Conservation (phyloP, 441 rosid genomes). For the Isatis lusitanica region DNA sequence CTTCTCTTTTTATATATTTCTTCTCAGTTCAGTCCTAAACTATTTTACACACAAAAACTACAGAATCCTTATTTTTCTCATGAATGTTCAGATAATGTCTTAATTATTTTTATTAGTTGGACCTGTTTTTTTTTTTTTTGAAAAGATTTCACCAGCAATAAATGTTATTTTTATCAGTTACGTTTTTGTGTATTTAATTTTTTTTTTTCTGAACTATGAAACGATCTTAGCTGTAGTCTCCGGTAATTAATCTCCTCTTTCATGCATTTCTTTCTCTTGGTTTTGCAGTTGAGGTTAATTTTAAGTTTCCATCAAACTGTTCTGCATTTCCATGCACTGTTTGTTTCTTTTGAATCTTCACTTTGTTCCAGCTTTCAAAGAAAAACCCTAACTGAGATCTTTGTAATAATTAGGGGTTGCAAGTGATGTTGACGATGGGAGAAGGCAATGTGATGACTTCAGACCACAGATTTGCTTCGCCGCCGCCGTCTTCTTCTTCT, state of each 20-base stretch:
- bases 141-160: constrained; percentile 24
- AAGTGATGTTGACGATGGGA: constrained; percentile 47
- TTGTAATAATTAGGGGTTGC: not conserved
- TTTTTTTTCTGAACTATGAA: constrained; percentile 20
- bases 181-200: constrained; percentile 31
- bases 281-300: constrained; percentile 14
- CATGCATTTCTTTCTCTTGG: constrained; percentile 21
- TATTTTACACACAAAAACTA: not conserved
- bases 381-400: constrained; percentile 22
- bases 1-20: not conserved
- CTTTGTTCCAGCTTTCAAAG: constrained; percentile 3
- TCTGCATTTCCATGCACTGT: constrained; percentile 32
- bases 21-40: not conserved
- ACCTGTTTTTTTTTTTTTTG: constrained; percentile 11
- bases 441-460: constrained; percentile 60
- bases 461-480: constrained; percentile 36
- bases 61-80: constrained; percentile 20
- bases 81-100: constrained; percentile 34
- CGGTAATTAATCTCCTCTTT: constrained; percentile 22
- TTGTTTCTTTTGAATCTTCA: constrained; percentile 8
- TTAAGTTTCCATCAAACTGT: not conserved
- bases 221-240: constrained; percentile 34
- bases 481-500: constrained; percentile 39
- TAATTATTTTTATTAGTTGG: constrained; percentile 21
- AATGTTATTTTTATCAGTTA: constrained; percentile 33